Percentiles rank a stretch among this genome's conserved stretches.
These are phyloP conservation scores for Mycena pura DNA, from an alignment of 768 basidiomycete genomes.

Conservation along the genomic window DNA sequence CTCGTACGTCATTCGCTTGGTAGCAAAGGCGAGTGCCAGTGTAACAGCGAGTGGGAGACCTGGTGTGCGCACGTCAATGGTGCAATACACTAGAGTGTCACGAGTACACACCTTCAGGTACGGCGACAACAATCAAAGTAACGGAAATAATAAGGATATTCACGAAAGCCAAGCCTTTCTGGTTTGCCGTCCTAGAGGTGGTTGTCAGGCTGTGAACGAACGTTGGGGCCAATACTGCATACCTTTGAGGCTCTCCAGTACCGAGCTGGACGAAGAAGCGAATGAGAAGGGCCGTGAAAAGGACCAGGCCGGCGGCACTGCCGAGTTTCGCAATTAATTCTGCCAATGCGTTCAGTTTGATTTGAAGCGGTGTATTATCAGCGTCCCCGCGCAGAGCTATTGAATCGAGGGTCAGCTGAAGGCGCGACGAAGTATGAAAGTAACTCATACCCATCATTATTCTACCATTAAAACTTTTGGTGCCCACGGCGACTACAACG, in stretches of 20 bases:
- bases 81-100: neutral
- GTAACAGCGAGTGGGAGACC: slow-evolving; percentile 96
- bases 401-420: neutral
- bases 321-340: slow-evolving; percentile 95
- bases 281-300: slow-evolving; percentile 90
- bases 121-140: slow-evolving; percentile 87
- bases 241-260: slow-evolving; percentile 63
- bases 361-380: slow-evolving; percentile 91
- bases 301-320: slow-evolving; percentile 75
- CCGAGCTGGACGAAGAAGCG: slow-evolving; percentile 92
- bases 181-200: slow-evolving; percentile 61
- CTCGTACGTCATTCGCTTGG: slow-evolving; percentile 96
- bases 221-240: slow-evolving; percentile 19
- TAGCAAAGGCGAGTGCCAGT: slow-evolving; percentile 95
- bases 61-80: slow-evolving; percentile 38
- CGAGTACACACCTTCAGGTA: slow-evolving; percentile 70
- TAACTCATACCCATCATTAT: slow-evolving; percentile 90
- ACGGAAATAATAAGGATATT: slow-evolving; percentile 95
- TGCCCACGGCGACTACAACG: slow-evolving; percentile 91
- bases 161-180: slow-evolving; percentile 91
- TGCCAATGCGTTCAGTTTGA: slow-evolving; percentile 93
- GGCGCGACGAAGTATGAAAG: neutral
- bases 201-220: neutral
- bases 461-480: slow-evolving; percentile 92
- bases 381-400: slow-evolving; percentile 85